Conservation (phyloP, 202 grass and related monocot genomes). For the Sporobolus alterniflorus region DNA sequence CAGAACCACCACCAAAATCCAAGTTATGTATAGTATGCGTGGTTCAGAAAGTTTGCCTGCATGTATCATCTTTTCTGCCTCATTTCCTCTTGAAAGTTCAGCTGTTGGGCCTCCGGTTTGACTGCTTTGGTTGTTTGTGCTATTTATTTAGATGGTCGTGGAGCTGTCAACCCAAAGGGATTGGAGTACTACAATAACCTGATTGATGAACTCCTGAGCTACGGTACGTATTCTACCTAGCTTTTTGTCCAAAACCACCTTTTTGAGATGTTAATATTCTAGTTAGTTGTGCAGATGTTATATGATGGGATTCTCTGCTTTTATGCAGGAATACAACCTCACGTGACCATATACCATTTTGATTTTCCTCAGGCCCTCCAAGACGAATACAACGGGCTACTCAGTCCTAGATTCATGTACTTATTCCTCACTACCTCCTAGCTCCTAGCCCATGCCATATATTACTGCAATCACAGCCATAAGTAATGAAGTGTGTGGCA, state of each 20-base stretch:
- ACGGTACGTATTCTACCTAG: conserved; percentile 72
- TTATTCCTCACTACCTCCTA: neutral
- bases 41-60: neutral
- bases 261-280: neutral
- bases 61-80: neutral
- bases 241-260: neutral
- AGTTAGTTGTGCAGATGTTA: neutral
- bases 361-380: conserved; percentile 89
- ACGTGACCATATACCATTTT: conserved; percentile 89
- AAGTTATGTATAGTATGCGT: neutral
- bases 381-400: conserved; percentile 70
- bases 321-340: conserved; percentile 83
- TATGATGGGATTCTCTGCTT: conserved; percentile 8
- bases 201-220: conserved; percentile 78
- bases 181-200: conserved; percentile 90
- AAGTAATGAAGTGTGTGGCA: neutral
- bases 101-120: neutral
- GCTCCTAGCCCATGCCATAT: neutral
- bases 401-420: conserved; percentile 87
- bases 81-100: neutral
- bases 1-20: neutral
- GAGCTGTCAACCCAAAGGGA: conserved; percentile 80
- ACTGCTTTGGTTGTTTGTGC: conserved; percentile 25
- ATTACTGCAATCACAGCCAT: neutral
- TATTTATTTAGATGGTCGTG: conserved; percentile 71